Evolutionary conservation across 495 filamentous ascomycete species (phyloP).

Genomic region (Thermothielavioides terrestris): DNA sequence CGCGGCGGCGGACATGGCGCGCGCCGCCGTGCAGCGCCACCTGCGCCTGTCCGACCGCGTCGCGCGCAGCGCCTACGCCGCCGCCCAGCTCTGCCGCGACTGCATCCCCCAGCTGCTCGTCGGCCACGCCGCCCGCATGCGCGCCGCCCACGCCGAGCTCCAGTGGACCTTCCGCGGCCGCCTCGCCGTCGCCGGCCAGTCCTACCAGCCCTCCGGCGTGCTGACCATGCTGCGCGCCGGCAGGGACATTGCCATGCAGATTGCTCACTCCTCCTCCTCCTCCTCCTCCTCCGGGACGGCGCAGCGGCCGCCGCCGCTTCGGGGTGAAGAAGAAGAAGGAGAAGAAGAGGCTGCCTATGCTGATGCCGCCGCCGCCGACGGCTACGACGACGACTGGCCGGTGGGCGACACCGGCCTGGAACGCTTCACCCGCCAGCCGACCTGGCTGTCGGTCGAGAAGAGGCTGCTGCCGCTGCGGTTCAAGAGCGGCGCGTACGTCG

Average conservation of each 20-base stretch:
- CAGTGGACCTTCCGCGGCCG: constrained; percentile 48
- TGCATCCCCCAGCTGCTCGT: constrained; percentile 88
- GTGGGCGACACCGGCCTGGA: constrained; percentile 32
- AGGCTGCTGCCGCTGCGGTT: constrained; percentile 1
- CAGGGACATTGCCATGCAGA: constrained; percentile 25
- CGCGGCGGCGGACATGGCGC: constrained; percentile 58
- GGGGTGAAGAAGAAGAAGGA: too few relatives aligned
- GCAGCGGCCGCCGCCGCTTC: too few relatives aligned
- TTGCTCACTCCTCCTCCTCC: too few relatives aligned
- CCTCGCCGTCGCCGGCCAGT: constrained; percentile 70
- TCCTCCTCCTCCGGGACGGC: too few relatives aligned
- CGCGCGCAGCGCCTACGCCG: constrained; percentile 45
- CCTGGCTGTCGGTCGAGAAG: not conserved
- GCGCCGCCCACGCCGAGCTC: constrained; percentile 46
- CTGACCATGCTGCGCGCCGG: constrained; percentile 32
- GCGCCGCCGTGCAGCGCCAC: constrained; percentile 63
- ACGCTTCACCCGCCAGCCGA: constrained; percentile 13
- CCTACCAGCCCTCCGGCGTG: constrained; percentile 48
- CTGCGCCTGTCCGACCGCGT: constrained; percentile 47
- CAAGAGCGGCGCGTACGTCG: constrained; percentile 1
- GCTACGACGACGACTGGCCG: not conserved
- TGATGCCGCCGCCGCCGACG: not conserved
- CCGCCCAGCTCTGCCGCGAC: constrained; percentile 56
- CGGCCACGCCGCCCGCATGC: constrained; percentile 61
- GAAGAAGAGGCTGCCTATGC: too few relatives aligned